Conservation (phyloP, 345 rosid genomes). For the Garcia nutans region DNA sequence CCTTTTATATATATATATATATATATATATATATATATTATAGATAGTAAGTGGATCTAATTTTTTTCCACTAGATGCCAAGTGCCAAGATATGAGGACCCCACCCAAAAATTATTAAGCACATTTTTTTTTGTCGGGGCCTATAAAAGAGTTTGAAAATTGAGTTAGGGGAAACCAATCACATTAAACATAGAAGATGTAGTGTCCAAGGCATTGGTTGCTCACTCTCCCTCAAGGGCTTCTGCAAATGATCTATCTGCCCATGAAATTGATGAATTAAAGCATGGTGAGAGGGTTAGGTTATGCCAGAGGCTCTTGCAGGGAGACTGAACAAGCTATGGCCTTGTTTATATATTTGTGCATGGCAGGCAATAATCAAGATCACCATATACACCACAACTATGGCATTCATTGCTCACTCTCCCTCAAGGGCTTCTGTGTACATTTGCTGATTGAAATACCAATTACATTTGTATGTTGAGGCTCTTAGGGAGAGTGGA, state of each 20-base stretch:
- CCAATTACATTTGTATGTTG: neutral
- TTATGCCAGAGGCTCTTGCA: constrained; percentile 33
- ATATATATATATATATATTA: no score
- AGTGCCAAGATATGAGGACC: constrained; percentile 26
- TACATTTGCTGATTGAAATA: neutral
- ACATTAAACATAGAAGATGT: neutral
- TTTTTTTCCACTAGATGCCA: constrained; percentile 17
- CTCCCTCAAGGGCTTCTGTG: constrained; percentile 45
- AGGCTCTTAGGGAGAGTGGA: constrained; percentile 30
- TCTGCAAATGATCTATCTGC: constrained; percentile 9
- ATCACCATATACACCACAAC: no score
- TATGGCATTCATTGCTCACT: constrained; percentile 34
- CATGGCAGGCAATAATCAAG: no score
- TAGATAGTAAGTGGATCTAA: constrained; percentile 5
- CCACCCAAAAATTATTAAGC: constrained; percentile 8
- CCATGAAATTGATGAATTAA: neutral
- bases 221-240: constrained; percentile 42
- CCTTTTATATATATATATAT: no score
- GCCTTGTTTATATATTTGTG: neutral
- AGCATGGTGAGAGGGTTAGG: neutral
- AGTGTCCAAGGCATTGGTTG: constrained; percentile 29
- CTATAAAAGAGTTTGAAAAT: constrained; percentile 27
- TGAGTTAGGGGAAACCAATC: neutral
- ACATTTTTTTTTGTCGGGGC: neutral
- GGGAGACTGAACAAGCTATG: constrained; percentile 28